Conservation (phyloP, 768 basidiomycete species). For the Hortiboletus campestris region DNA sequence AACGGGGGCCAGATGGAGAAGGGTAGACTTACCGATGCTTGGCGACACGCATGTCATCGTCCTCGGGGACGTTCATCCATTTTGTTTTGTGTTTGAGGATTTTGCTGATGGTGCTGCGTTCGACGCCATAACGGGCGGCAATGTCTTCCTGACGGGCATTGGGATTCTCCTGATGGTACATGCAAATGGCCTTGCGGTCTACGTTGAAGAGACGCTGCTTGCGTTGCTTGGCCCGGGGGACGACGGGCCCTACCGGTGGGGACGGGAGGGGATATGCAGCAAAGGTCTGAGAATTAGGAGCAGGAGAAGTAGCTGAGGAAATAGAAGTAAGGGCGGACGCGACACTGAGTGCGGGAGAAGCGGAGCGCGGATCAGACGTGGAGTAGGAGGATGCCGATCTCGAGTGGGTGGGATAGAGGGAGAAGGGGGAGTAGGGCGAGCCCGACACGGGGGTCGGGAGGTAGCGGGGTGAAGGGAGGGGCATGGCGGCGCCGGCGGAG, state of each 20-base stretch:
- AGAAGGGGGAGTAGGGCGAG: conserved; percentile 46
- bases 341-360: conserved; percentile 63
- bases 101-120: conserved; percentile 92
- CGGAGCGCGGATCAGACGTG: conserved; percentile 48
- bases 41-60: conserved; percentile 56
- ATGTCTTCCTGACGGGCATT: conserved; percentile 82
- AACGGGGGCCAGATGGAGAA: conserved; percentile 6
- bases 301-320: conserved; percentile 38
- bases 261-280: conserved; percentile 30
- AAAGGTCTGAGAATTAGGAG: conserved; percentile 31
- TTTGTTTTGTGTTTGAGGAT: conserved; percentile 82
- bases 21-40: conserved; percentile 58
- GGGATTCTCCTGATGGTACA: conserved; percentile 60
- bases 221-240: conserved; percentile 48
- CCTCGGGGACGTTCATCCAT: conserved; percentile 70
- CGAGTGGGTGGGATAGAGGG: conserved; percentile 44
- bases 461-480: conserved; percentile 41
- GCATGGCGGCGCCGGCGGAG: conserved; percentile 19
- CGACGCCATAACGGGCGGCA: conserved; percentile 70
- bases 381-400: conserved; percentile 44
- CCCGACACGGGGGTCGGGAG: conserved; percentile 47
- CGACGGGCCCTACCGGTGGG: conserved; percentile 29
- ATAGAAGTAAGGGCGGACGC: conserved; percentile 53
- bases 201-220: conserved; percentile 74
- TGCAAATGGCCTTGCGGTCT: conserved; percentile 75